Conservation (phyloP, 208 protist genomes). For the Acanthamoeba healyi region DNA sequence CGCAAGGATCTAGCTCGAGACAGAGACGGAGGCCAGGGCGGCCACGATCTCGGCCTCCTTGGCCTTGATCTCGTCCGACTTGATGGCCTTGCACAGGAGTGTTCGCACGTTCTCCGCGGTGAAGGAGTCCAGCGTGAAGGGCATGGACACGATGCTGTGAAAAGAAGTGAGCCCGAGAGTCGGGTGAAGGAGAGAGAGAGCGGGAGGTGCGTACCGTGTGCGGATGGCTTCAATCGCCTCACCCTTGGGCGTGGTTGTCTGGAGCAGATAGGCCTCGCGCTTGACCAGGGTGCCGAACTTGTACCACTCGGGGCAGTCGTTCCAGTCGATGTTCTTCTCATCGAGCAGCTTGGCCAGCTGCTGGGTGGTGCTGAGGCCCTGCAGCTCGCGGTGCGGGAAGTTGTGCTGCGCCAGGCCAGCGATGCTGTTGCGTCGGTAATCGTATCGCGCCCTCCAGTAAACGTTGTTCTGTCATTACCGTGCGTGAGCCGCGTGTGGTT, state of each 20-base stretch:
- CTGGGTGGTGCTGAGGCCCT: constrained; percentile 12
- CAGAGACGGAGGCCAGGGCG: neutral
- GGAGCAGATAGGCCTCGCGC: constrained; percentile 59
- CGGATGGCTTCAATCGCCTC: neutral
- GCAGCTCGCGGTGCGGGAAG: constrained; percentile 75
- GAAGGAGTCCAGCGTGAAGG: constrained; percentile 35
- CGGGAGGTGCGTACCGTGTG: neutral
- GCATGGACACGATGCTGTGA: neutral
- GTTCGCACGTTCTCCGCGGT: neutral
- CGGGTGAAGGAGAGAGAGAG: neutral
- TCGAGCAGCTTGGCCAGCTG: constrained; percentile 64
- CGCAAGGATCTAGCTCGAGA: neutral
- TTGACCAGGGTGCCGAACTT: constrained; percentile 78
- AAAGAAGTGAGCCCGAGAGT: neutral
- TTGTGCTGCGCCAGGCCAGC: constrained; percentile 77
- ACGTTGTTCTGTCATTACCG: constrained; percentile 72
- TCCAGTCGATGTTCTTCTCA: constrained; percentile 75
- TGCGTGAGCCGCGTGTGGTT: neutral
- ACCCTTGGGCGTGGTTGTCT: neutral
- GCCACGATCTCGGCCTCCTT: neutral
- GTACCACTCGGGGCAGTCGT: constrained; percentile 79
- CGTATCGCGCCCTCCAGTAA: constrained; percentile 75
- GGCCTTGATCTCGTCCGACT: neutral
- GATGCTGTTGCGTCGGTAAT: constrained; percentile 79
- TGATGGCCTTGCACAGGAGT: neutral